Base-by-base conservation (phyloP, 2,329 filamentous ascomycete genomes). In the Claviceps sp. region DNA sequence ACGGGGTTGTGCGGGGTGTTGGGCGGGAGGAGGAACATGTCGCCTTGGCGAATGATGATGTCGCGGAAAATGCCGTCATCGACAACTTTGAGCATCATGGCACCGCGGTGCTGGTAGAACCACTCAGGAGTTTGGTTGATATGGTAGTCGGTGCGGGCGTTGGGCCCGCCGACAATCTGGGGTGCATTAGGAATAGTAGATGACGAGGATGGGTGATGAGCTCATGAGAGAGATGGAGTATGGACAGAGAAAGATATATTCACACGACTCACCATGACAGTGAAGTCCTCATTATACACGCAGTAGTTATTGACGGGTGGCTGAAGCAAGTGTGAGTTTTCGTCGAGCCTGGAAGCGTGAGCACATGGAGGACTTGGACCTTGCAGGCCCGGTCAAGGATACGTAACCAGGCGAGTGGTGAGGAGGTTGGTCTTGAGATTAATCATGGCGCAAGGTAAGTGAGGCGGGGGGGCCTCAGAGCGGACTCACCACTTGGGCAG, bases 241-340 rank as follows among this genome's bases (percentile, higher is more conserved):
- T 11, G 4, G 34, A 37, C 44, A 13, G 26, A 38, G 41, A 26
- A 19, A 6, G 14, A 30, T 16, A 24, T 17, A 13, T 43, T 14
- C 5, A 19, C 17, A 48, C 7, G 45, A 53, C 58, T 49, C 58
- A 84, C 83, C 87, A 93, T 93, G 64, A 93, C 85, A 43, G 85
- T 89, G 54, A 91, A 80, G 62, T 80, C 79, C 52, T 86, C 79
- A 65, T 95, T 86, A 73, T 95, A 95, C 62, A 97, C 88, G 72
- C 90, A 96, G 74, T 93, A 94, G 73, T 97, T 97, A 73, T 96
- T 96, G 64, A 97, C 84, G 1, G 93, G 93, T 0, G 93, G 93
- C 67, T 95, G 82, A 53, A 96, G 81, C 56, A 97, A 83, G 66
- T 97, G 90, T 0, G 86, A 85, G 70, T 97, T 97, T 66, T 90